phyloP scores from a whole-genome alignment of 441 rosid genomes.

The Metrosideros polymorpha region DNA sequence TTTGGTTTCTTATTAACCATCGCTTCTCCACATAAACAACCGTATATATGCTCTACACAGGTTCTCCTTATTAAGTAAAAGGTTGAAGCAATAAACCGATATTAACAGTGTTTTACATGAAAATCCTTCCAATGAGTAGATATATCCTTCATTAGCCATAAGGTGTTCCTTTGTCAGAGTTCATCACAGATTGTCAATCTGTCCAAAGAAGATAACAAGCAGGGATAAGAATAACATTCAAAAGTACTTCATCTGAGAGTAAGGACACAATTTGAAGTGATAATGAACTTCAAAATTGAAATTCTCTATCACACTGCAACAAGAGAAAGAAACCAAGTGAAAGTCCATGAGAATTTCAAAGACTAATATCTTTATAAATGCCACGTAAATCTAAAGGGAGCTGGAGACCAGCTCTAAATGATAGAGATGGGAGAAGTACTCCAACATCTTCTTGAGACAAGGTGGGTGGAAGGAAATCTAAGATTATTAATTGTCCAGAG shows the following conservation, averaged over 20 bases:
- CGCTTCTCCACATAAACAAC: not conserved
- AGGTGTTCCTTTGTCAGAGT: not conserved
- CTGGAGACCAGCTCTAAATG: not conserved
- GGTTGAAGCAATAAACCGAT: not conserved
- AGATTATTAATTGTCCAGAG: not conserved
- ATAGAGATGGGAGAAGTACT: not conserved
- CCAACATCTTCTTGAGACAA: not conserved
- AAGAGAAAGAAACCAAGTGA: not conserved
- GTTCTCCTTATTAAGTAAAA: not conserved
- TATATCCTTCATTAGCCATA: conserved; percentile 21
- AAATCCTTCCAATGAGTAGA: not conserved
- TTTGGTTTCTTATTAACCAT: not conserved
- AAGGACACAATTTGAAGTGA: not conserved
- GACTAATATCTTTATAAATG: not conserved
- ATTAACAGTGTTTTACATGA: not conserved
- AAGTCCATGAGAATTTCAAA: not conserved
- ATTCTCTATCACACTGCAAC: not conserved
- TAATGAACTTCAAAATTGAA: not conserved
- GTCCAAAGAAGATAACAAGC: conserved; percentile 3
- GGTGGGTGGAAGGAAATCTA: not conserved
- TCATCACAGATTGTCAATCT: conserved; percentile 12
- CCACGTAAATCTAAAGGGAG: not conserved
- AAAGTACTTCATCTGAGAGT: conserved; percentile 1
- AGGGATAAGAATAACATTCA: not conserved
- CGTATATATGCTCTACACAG: not conserved